Evolutionary conservation across 2,329 filamentous ascomycete genomes (phyloP), one percentile per base, ranked within the genome.

Genomic region (Penicillium sp.): DNA sequence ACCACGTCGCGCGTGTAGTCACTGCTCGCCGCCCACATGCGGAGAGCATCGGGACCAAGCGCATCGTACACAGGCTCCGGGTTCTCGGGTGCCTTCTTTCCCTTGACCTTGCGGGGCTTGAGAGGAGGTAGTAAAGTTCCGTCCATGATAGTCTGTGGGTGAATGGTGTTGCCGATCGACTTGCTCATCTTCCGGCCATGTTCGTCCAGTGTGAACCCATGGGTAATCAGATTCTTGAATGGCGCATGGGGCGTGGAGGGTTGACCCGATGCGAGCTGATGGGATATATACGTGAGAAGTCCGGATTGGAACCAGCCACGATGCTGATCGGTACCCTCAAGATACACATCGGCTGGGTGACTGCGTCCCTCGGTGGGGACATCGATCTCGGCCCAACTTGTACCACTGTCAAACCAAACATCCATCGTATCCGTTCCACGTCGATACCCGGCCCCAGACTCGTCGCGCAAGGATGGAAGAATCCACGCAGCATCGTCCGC

Each of bases 141-240:
- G 49, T 91, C 85, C 79, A 97, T 94, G 61, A 99, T 92, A 58
- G 96, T 81, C 6, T 84, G 79, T 0, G 93, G 92, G 0, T 85
- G 82, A 52, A 97, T 86, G 27, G 90, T 87, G 67, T 99, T 99
- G 14, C 94, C 94, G 1, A 97, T 77, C 0, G 92, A 97, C 74
- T 99, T 99, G 70, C 92, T 97, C 94, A 99, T 99, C 74, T 99
- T 99, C 70, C 90, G 91, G n/a, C 92, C 92, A 34, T 89, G 79
- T 47, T 88, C 83, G 66, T 99, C 94, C 2, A 99, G 83, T 0
- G 91, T 92, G 71, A 99, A 99, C 1, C 94, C 94, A 69, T 99
- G 94, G 0, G 94, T 99, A 57, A 97, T 87, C n/a, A 99, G 80
- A 3, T 86, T 90, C 67, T 87, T 89, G 78, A 95, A 99, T 0